Evolutionary conservation across 2,329 filamentous ascomycete species (phyloP).

Genomic region (Penicillium griseofulvum): DNA sequence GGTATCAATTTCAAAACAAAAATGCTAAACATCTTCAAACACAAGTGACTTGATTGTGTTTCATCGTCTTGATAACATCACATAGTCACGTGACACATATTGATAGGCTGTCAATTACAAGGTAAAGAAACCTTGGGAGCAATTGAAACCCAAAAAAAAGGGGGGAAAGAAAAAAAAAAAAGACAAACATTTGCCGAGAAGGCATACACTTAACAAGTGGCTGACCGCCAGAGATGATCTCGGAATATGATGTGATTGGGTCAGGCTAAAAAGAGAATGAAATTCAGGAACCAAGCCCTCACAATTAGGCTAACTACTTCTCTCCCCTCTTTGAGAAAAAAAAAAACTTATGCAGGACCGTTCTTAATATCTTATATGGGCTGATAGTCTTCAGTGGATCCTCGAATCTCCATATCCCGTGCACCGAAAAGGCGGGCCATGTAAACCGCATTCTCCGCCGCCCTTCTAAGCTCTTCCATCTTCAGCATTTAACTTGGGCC

Average conservation of each 20-base stretch:
- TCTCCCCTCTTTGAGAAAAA: neutral
- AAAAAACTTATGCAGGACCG: neutral
- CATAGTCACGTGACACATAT: neutral
- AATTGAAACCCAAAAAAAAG: neutral
- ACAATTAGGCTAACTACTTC: neutral
- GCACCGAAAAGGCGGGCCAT: conserved; percentile 17
- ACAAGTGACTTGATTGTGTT: neutral
- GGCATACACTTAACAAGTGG: neutral
- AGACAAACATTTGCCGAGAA: neutral
- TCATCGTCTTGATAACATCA: neutral
- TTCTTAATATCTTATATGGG: neutral
- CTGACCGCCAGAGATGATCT: conserved; percentile 6
- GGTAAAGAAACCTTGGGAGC: neutral
- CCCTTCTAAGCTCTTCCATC: conserved; percentile 11
- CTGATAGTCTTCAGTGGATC: conserved; percentile 1
- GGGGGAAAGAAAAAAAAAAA: neutral
- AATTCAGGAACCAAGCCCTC: neutral
- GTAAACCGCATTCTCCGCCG: conserved; percentile 18
- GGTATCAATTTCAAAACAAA: neutral
- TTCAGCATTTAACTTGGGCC: neutral
- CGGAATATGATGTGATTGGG: conserved; percentile 10
- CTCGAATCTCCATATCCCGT: conserved; percentile 19
- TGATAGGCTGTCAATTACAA: neutral
- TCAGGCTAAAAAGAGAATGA: neutral
- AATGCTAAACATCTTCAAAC: neutral